Evolutionary conservation across 192 early-diverging fungal species (phyloP), one percentile per base, ranked within the genome.

Genomic region (Backusella parvicylindrica): DNA sequence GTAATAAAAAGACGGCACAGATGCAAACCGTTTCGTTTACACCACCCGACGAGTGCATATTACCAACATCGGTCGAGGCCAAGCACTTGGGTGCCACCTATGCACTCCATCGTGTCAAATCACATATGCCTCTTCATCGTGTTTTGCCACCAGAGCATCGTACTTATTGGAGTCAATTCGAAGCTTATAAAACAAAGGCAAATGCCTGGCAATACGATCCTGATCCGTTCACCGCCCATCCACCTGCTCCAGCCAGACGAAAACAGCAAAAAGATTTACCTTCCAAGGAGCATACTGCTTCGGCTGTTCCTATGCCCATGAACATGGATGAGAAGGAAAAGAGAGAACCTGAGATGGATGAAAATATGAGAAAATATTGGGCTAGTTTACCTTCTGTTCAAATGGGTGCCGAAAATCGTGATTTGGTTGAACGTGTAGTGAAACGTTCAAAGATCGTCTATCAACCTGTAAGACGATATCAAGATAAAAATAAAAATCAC

Each of bases 221-320:
- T 13, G 96, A 98, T 82, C 96, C 96, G 26, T 97, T 96, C 81
- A 85, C 82, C 6, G 87, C 87, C 23, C 80, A 90, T 13, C 76
- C 86, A 1, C 84, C 83, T 1, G 75, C 70, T 11, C 28, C 43
- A 38, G 38, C 36, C 15, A 67, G 84, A 82, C 72, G 64, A 65
- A 89, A 40, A 64, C 77, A 53, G 40, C 72, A 74, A 49, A 32
- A 68, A 9, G 36, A 41, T 67, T 21, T 75, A 4, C 68, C 73
- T 36, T 40, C 71, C 13, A 81, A 81, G 26, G 79, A 81, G 23
- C 70, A 70, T 49, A 68, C 71, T 0, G 60, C 53, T 40, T 33
- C 71, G 12, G 71, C 79, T 26, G 63, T 81, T 23, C 79, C 79
- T 13, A 70, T 81, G 73, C 79, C 79, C 0, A 81, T 83, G 38